A percentile compares a stretch with the other conserved stretches of the same genome.
phyloP scores from a whole-genome alignment of 2,329 filamentous ascomycete genomes.

The Thelonectria discophora region DNA sequence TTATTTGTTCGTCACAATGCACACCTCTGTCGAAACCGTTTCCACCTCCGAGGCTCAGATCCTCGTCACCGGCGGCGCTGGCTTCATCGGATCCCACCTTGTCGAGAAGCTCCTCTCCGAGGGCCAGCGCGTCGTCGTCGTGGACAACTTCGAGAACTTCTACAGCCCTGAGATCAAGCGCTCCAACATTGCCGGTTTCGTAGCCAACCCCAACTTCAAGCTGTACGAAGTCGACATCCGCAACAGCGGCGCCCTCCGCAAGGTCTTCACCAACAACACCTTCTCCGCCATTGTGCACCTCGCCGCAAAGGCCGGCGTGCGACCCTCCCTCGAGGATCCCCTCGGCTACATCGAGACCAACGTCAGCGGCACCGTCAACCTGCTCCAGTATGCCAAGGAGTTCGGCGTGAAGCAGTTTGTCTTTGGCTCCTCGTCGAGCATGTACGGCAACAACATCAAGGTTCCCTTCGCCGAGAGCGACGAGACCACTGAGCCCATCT shows the following conservation, averaged over 20 bases:
- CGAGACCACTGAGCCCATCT: slow-evolving; percentile 33
- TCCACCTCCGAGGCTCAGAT: slow-evolving; percentile 16
- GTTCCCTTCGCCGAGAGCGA: slow-evolving; percentile 36
- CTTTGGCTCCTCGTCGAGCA: slow-evolving; percentile 38
- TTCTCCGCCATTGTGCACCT: slow-evolving; percentile 35
- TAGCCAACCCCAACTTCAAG: slow-evolving; percentile 30
- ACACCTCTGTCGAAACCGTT: background rate
- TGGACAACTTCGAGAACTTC: slow-evolving; percentile 40
- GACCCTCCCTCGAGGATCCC: slow-evolving; percentile 32
- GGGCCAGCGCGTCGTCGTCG: slow-evolving; percentile 34
- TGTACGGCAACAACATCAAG: slow-evolving; percentile 35
- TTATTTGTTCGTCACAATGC: background rate
- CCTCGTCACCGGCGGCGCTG: slow-evolving; percentile 39
- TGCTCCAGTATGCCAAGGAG: slow-evolving; percentile 37
- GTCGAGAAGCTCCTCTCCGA: slow-evolving; percentile 35
- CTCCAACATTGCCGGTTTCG: slow-evolving; percentile 34
- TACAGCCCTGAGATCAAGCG: slow-evolving; percentile 35
- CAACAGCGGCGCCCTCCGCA: slow-evolving; percentile 14
- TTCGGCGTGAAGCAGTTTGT: slow-evolving; percentile 36
- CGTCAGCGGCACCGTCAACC: slow-evolving; percentile 35
- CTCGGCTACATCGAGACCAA: slow-evolving; percentile 37
- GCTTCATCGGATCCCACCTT: slow-evolving; percentile 40
- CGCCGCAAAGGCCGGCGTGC: slow-evolving; percentile 36
- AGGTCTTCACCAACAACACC: slow-evolving; percentile 30
- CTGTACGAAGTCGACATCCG: slow-evolving; percentile 34